Conservation (phyloP, 768 basidiomycete species). For the Boletus huronensis region DNA sequence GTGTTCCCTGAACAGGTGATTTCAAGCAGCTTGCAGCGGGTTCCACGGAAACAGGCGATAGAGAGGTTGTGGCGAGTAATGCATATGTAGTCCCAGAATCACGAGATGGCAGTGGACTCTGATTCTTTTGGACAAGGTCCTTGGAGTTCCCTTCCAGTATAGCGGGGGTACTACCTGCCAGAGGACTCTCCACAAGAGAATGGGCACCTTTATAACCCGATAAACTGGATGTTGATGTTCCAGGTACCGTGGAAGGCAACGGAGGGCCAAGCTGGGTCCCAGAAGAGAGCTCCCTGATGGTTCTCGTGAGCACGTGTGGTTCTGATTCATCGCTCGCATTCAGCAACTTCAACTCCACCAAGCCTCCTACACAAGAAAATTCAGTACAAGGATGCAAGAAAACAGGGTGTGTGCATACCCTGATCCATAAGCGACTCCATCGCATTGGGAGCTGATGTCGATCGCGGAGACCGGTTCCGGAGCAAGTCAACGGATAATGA, state of each 20-base stretch:
- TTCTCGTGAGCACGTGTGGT: conserved; percentile 39
- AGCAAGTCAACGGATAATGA: conserved; percentile 26
- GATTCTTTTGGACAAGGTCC: background rate
- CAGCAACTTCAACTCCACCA: conserved; percentile 53
- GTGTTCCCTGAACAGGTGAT: conserved; percentile 10
- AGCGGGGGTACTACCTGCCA: background rate
- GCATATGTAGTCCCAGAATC: background rate
- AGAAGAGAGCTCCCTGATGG: conserved; percentile 41
- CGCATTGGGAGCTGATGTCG: conserved; percentile 33
- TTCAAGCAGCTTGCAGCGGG: conserved; percentile 10
- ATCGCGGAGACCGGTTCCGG: conserved; percentile 11
- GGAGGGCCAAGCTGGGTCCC: conserved; percentile 32
- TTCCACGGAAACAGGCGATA: conserved; percentile 3
- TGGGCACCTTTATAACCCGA: background rate
- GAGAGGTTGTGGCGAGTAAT: background rate
- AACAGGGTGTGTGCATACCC: conserved; percentile 31
- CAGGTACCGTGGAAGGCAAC: conserved; percentile 9
- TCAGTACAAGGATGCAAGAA: background rate
- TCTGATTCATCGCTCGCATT: conserved; percentile 32
- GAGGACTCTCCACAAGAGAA: background rate
- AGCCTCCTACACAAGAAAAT: conserved; percentile 40
- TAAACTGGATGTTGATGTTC: background rate
- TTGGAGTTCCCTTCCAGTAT: conserved; percentile 5
- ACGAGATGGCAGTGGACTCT: conserved; percentile 1
- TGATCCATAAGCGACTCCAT: conserved; percentile 69